Evolutionary conservation across 2,329 filamentous ascomycete genomes (phyloP), one percentile per base, ranked within the genome.

Genomic region (Aureobasidium leucospermi): DNA sequence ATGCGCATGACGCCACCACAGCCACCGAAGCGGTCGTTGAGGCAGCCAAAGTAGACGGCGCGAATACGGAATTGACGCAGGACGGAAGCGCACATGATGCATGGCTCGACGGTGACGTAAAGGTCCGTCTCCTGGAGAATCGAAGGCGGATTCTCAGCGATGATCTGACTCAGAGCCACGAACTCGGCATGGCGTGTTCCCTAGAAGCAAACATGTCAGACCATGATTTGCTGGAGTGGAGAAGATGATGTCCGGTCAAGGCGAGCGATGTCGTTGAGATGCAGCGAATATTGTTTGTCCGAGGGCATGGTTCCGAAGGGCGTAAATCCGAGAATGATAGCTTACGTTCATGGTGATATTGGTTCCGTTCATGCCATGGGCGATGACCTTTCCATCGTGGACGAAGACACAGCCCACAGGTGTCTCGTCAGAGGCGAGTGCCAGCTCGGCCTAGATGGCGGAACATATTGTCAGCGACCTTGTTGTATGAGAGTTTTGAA

Each of bases 71-170:
- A 87, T 74, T 99, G 95, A 55, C 91, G 85, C 53, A 99, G 81
- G 57, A 95, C 85, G 6, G 91, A 95, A 11, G 94, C 94, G 71
- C 94, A 99, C 94, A 99, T 99, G 76, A 99, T 90, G 73, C 94
- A 99, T 4, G 94, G 94, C 75, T 99, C 95, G 58, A 99, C 93
- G 0, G 94, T 99, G 51, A 99, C 94, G 73, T 99, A 99, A 55
- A 99, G 83, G 68, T 88, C 85, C 9, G 85, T 88, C 64, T 92
- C 83, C 41, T 78, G 79, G 65, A 97, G 79, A 63, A 93, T 83
- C 11, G 80, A 81, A 36, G 84, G 81, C 57, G 87, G 81, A 65
- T 94, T 81, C 56, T 79, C 80, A 23, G 81, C 76, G 47, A 89
- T 77, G 65, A 88, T 83, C 63, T 84, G 76, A 60, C 82, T 79